phyloP scores from a whole-genome alignment of 2,329 filamentous ascomycete genomes.

The Exophiala oligosperma region DNA sequence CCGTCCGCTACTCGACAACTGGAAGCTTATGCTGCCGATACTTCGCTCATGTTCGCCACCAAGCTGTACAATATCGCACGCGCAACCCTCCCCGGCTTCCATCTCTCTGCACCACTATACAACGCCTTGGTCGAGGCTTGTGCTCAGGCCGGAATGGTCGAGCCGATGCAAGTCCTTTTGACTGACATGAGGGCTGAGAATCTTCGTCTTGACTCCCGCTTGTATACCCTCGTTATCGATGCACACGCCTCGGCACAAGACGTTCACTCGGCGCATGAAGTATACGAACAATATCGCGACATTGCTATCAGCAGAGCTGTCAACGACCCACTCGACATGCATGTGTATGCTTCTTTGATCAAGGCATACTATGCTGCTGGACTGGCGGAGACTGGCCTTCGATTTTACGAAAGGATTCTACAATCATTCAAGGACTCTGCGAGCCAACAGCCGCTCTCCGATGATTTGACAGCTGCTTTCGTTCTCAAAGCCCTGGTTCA shows the following conservation, averaged over 20 bases:
- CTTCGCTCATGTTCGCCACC: slow-evolving; percentile 80
- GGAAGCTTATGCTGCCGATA: slow-evolving; percentile 82
- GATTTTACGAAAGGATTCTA: slow-evolving; percentile 81
- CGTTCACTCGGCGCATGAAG: slow-evolving; percentile 83
- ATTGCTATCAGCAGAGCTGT: slow-evolving; percentile 68
- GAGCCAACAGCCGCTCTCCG: slow-evolving; percentile 56
- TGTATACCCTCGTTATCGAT: slow-evolving; percentile 93
- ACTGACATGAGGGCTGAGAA: slow-evolving; percentile 84
- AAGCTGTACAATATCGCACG: slow-evolving; percentile 81
- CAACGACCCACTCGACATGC: slow-evolving; percentile 73
- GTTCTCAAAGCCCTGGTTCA: slow-evolving; percentile 75
- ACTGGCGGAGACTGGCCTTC: slow-evolving; percentile 76
- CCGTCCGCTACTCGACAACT: slow-evolving; percentile 84
- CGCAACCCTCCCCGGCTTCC: slow-evolving; percentile 57
- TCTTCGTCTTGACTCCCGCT: slow-evolving; percentile 72
- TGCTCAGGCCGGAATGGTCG: slow-evolving; percentile 74
- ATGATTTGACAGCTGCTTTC: slow-evolving; percentile 69
- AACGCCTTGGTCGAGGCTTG: slow-evolving; percentile 83
- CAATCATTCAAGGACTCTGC: slow-evolving; percentile 51
- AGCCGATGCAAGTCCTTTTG: slow-evolving; percentile 88
- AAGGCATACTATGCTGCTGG: slow-evolving; percentile 83
- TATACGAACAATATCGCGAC: slow-evolving; percentile 91
- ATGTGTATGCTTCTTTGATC: slow-evolving; percentile 89
- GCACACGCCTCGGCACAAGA: slow-evolving; percentile 83
- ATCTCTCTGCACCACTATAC: slow-evolving; percentile 80